These are phyloP conservation scores for Pleurotus cornucopiae DNA, from an alignment of 768 basidiomycete species.

Conservation along the genomic window DNA sequence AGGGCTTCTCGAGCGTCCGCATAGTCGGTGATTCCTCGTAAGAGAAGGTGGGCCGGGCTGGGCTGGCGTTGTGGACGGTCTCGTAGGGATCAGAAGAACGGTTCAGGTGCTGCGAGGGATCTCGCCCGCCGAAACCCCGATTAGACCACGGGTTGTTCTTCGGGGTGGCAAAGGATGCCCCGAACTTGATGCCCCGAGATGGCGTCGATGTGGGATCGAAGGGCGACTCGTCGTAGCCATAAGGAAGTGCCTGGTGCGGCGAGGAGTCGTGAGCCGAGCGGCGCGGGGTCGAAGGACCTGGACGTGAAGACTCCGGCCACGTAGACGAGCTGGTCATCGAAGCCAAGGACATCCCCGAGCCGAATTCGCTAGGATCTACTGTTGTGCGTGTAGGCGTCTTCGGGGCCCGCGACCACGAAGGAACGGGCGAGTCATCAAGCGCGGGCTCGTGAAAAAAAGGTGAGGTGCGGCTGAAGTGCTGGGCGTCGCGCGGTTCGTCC, in stretches of 20 bases:
- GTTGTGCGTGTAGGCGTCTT: conserved; percentile 44
- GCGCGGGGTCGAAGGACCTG: conserved; percentile 54
- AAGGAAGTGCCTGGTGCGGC: conserved; percentile 27
- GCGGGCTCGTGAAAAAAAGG: conserved; percentile 53
- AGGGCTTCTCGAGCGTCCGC: conserved; percentile 30
- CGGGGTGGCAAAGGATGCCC: conserved; percentile 56
- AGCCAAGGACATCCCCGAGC: conserved; percentile 24
- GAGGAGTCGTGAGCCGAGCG: conserved; percentile 30
- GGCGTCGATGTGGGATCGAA: conserved; percentile 82
- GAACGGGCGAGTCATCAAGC: conserved; percentile 51
- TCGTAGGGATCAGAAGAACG: background rate
- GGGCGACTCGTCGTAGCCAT: conserved; percentile 43
- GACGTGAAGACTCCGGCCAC: conserved; percentile 47
- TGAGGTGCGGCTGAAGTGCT: conserved; percentile 18
- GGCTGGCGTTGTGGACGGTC: conserved; percentile 2
- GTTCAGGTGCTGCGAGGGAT: conserved; percentile 1
- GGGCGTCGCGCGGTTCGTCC: conserved; percentile 34
- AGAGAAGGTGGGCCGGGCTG: conserved; percentile 18
- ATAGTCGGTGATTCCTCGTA: conserved; percentile 56
- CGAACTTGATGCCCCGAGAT: conserved; percentile 70
- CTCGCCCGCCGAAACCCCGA: conserved; percentile 34
- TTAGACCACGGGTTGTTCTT: conserved; percentile 48
- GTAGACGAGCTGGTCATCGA: conserved; percentile 30
- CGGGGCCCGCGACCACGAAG: conserved; percentile 43
- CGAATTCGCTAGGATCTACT: conserved; percentile 15